These are phyloP conservation scores for Botryotinia narcissicola DNA, from an alignment of 2,329 filamentous ascomycete genomes.

Conservation along the genomic window DNA sequence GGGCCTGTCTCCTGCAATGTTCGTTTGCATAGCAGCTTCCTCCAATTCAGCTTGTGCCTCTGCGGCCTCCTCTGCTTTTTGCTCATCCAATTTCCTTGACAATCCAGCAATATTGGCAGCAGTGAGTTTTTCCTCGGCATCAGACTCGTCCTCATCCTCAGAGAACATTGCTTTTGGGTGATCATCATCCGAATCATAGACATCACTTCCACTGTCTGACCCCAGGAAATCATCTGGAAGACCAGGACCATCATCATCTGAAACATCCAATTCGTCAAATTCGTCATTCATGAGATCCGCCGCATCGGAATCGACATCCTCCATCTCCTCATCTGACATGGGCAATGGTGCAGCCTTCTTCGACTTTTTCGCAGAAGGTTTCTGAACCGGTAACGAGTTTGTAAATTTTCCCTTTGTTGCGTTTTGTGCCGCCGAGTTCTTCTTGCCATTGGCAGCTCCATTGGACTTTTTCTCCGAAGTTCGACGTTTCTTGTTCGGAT, in stretches of 20 bases:
- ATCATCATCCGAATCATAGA: slow-evolving; percentile 50
- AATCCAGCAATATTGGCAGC: slow-evolving; percentile 95
- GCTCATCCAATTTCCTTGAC: slow-evolving; percentile 76
- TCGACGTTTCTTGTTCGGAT: slow-evolving; percentile 58
- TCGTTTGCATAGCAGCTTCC: slow-evolving; percentile 85
- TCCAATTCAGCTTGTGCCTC: slow-evolving; percentile 83
- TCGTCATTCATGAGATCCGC: slow-evolving; percentile 48
- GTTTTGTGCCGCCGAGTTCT: slow-evolving; percentile 36
- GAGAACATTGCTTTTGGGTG: slow-evolving; percentile 79
- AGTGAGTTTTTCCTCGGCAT: slow-evolving; percentile 85
- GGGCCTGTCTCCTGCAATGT: slow-evolving; percentile 77
- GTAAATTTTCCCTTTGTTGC: slow-evolving; percentile 39
- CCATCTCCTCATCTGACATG: slow-evolving; percentile 43
- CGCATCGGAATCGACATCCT: slow-evolving; percentile 45
- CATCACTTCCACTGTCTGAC: slow-evolving; percentile 37
- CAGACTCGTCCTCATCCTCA: slow-evolving; percentile 86
- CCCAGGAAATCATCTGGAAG: slow-evolving; percentile 59
- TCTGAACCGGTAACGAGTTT: slow-evolving; percentile 40
- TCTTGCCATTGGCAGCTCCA: slow-evolving; percentile 28
- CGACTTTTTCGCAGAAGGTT: slow-evolving; percentile 40
- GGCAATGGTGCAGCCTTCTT: slow-evolving; percentile 41
- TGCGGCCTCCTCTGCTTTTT: slow-evolving; percentile 73
- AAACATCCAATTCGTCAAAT: slow-evolving; percentile 39
- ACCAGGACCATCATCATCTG: slow-evolving; percentile 38
- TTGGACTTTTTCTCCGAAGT: slow-evolving; percentile 41